phyloP scores from a whole-genome alignment of 208 protist genomes.

The Crithidia acanthocephali region DNA sequence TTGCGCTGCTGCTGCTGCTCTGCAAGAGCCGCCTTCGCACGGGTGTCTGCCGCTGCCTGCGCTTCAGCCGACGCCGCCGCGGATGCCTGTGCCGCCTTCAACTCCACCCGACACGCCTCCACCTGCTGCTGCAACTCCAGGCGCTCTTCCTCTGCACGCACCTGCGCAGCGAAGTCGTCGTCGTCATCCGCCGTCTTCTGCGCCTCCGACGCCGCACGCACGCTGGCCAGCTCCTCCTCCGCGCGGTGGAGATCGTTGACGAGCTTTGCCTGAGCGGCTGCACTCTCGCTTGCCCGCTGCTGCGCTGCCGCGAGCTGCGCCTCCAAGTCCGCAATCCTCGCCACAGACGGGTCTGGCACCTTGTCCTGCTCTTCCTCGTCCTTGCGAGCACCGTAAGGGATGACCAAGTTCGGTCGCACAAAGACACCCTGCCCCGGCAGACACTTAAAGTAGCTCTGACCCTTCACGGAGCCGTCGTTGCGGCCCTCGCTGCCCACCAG shows the following conservation, averaged over 20 bases:
- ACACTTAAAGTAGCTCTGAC: slow-evolving; percentile 53
- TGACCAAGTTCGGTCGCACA: slow-evolving; percentile 56
- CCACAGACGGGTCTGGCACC: background rate
- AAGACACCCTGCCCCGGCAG: slow-evolving; percentile 59
- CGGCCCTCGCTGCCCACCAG: slow-evolving; percentile 48
- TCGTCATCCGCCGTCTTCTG: slow-evolving; percentile 12
- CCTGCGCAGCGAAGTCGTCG: slow-evolving; percentile 23
- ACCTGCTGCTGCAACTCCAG: slow-evolving; percentile 12
- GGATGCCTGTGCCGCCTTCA: slow-evolving; percentile 1
- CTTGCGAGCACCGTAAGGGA: slow-evolving; percentile 26
- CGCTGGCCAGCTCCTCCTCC: background rate
- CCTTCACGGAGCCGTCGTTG: slow-evolving; percentile 60
- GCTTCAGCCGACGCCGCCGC: background rate
- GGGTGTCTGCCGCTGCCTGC: slow-evolving; percentile 4
- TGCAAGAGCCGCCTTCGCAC: background rate
- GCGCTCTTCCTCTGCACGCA: slow-evolving; percentile 21
- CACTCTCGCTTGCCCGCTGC: background rate
- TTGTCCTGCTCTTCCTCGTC: background rate
- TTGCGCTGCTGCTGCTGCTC: slow-evolving; percentile 4
- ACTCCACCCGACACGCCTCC: slow-evolving; percentile 12
- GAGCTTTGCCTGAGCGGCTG: background rate
- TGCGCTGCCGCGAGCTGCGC: slow-evolving; percentile 6
- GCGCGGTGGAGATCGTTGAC: background rate
- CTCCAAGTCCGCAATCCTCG: slow-evolving; percentile 1
- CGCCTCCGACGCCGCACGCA: background rate